These are phyloP conservation scores for Buxus sempervirens DNA, from an alignment of 164 flowering plant species.

Conservation along the genomic window DNA sequence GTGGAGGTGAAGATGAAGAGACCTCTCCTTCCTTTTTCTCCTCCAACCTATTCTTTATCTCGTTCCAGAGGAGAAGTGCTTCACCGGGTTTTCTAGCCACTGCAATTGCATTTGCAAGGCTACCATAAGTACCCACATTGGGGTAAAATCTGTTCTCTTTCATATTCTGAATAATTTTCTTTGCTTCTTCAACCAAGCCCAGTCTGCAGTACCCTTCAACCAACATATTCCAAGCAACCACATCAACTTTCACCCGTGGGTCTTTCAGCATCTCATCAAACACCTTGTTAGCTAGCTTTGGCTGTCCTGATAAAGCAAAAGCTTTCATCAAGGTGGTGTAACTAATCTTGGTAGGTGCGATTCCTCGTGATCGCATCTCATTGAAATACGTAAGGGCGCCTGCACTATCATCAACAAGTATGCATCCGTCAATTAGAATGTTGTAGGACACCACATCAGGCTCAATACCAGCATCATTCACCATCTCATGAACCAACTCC, in stretches of 20 bases:
- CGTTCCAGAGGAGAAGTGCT: slow-evolving; percentile 91
- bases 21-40: slow-evolving; percentile 25
- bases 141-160: slow-evolving; percentile 70
- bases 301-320: slow-evolving; percentile 75
- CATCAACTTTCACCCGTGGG: slow-evolving; percentile 76
- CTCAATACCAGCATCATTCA: slow-evolving; percentile 42
- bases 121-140: slow-evolving; percentile 78
- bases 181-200: slow-evolving; percentile 82
- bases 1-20: slow-evolving; percentile 37
- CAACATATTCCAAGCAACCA: slow-evolving; percentile 93
- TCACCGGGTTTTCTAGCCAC: slow-evolving; percentile 93
- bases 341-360: slow-evolving; percentile 87
- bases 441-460: slow-evolving; percentile 96
- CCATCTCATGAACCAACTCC: slow-evolving; percentile 72
- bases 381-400: slow-evolving; percentile 82
- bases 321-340: slow-evolving; percentile 98
- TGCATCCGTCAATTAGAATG: slow-evolving; percentile 82
- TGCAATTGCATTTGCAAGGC: slow-evolving; percentile 82
- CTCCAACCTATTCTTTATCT: slow-evolving; percentile 67
- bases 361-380: slow-evolving; percentile 80
- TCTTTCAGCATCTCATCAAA: slow-evolving; percentile 87
- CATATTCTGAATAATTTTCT: slow-evolving; percentile 56
- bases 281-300: slow-evolving; percentile 75
- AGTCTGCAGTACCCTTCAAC: slow-evolving; percentile 75
- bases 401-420: slow-evolving; percentile 75